These are phyloP conservation scores for Xylaria sp. DNA, from an alignment of 495 filamentous ascomycete species.

Conservation along the genomic window DNA sequence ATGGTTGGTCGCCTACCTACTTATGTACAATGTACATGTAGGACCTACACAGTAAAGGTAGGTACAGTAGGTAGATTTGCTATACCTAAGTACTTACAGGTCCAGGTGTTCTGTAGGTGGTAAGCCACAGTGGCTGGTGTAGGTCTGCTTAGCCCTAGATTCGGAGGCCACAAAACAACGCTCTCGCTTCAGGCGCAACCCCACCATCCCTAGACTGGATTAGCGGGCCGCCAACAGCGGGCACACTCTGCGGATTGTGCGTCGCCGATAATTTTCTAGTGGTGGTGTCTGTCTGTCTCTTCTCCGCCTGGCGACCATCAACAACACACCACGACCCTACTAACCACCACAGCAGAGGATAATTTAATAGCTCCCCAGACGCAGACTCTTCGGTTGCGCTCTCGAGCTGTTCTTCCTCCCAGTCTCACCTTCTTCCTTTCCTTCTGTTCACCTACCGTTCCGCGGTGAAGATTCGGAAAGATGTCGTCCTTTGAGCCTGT, in stretches of 20 bases:
- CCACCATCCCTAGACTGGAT: slow-evolving; percentile 42
- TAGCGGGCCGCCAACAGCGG: slow-evolving; percentile 45
- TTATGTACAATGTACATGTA: too few species aligned
- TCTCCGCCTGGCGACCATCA: slow-evolving; percentile 43
- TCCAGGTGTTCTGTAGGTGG: not conserved
- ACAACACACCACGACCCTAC: slow-evolving; percentile 43
- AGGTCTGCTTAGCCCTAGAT: slow-evolving; percentile 57
- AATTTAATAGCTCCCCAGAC: slow-evolving; percentile 39
- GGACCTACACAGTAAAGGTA: too few species aligned
- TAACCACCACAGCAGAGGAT: slow-evolving; percentile 45
- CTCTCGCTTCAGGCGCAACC: slow-evolving; percentile 43
- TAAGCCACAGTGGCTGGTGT: slow-evolving; percentile 33
- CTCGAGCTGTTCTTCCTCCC: slow-evolving; percentile 43
- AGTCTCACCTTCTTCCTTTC: slow-evolving; percentile 41
- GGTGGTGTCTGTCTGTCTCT: slow-evolving; percentile 21
- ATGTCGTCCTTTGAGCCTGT: slow-evolving; percentile 98
- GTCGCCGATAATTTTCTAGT: slow-evolving; percentile 42
- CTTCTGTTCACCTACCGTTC: slow-evolving; percentile 36
- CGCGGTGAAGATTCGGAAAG: slow-evolving; percentile 63
- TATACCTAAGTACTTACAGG: too few species aligned
- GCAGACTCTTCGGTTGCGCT: slow-evolving; percentile 42
- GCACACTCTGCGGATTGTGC: slow-evolving; percentile 39
- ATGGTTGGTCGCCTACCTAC: too few species aligned
- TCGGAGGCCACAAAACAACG: slow-evolving; percentile 46
- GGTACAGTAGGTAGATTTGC: too few species aligned